phyloP scores from a whole-genome alignment of 768 basidiomycete genomes.

The Tephrocybe sp. region DNA sequence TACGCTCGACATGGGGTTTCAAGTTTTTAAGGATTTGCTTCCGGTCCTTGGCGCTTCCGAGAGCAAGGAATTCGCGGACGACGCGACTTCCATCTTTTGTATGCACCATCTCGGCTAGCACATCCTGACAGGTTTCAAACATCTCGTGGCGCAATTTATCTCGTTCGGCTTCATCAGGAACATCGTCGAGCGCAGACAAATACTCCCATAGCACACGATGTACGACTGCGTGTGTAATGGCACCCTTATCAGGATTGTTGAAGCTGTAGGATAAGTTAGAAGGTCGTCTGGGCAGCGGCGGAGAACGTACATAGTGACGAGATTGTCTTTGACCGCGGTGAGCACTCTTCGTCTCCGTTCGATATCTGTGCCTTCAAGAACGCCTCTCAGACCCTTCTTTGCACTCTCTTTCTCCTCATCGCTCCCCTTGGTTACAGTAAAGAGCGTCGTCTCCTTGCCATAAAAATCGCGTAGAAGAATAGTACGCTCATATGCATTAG shows the following conservation, averaged over 20 bases:
- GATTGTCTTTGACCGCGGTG: slow-evolving; percentile 65
- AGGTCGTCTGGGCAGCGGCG: background rate
- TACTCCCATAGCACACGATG: slow-evolving; percentile 90
- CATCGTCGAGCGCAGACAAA: slow-evolving; percentile 54
- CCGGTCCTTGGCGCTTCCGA: slow-evolving; percentile 88
- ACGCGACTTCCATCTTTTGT: slow-evolving; percentile 88
- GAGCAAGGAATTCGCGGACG: slow-evolving; percentile 81
- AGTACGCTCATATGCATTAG: slow-evolving; percentile 80
- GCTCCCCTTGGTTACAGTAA: slow-evolving; percentile 53
- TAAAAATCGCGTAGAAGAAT: slow-evolving; percentile 85
- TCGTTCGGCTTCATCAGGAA: slow-evolving; percentile 60
- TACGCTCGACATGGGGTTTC: slow-evolving; percentile 85
- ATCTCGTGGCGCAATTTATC: slow-evolving; percentile 78
- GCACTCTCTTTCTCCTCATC: slow-evolving; percentile 61
- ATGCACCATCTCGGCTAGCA: slow-evolving; percentile 89
- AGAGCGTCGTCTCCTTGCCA: slow-evolving; percentile 81
- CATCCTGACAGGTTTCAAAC: slow-evolving; percentile 84
- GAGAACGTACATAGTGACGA: slow-evolving; percentile 65
- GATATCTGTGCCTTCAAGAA: slow-evolving; percentile 60
- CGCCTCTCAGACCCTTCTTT: slow-evolving; percentile 64
- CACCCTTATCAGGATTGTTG: slow-evolving; percentile 89
- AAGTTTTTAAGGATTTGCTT: slow-evolving; percentile 89
- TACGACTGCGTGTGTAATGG: slow-evolving; percentile 82
- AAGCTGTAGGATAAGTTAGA: slow-evolving; percentile 48
- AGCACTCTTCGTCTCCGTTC: slow-evolving; percentile 70